These are phyloP conservation scores for Berberis thunbergii DNA, from an alignment of 164 flowering plant genomes.

Conservation along the genomic window DNA sequence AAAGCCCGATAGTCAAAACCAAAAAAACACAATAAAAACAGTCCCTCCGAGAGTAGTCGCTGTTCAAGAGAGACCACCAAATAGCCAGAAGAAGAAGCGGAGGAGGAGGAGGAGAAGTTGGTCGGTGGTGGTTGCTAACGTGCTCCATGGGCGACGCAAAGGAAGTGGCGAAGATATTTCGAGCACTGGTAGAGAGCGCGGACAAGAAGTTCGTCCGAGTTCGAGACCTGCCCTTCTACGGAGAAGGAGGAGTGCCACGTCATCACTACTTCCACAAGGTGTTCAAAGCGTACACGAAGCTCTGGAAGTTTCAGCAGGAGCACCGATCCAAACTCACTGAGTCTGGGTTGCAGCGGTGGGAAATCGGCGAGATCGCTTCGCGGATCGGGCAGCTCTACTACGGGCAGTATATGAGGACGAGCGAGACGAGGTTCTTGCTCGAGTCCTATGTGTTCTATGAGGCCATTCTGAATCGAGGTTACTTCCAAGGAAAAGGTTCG, in stretches of 20 bases:
- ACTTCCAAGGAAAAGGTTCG: conserved; percentile 39
- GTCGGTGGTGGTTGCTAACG: background rate
- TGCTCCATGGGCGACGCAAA: conserved; percentile 18
- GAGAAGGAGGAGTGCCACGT: conserved; percentile 11
- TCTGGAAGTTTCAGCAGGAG: conserved; percentile 94
- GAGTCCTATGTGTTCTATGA: conserved; percentile 87
- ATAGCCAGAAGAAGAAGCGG: too few relatives aligned
- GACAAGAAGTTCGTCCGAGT: conserved; percentile 83
- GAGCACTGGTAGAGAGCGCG: conserved; percentile 59
- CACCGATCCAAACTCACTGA: conserved; percentile 52
- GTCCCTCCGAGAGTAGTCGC: too few relatives aligned
- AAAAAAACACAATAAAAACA: too few relatives aligned
- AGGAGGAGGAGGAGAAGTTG: too few relatives aligned
- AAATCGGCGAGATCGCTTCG: conserved; percentile 96
- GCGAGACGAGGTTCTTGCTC: conserved; percentile 69
- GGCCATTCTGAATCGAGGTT: conserved; percentile 65
- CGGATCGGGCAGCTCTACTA: conserved; percentile 95
- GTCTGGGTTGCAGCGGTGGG: conserved; percentile 83
- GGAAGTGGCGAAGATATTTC: conserved; percentile 42
- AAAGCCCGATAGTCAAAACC: too few relatives aligned
- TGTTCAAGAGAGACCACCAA: too few relatives aligned
- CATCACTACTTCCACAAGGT: conserved; percentile 60
- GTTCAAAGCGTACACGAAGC: conserved; percentile 74
- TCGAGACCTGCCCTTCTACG: conserved; percentile 61
- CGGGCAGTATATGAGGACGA: conserved; percentile 78